phyloP scores from a whole-genome alignment of 192 early-diverging fungal genomes.

The Coemansia sp. region DNA sequence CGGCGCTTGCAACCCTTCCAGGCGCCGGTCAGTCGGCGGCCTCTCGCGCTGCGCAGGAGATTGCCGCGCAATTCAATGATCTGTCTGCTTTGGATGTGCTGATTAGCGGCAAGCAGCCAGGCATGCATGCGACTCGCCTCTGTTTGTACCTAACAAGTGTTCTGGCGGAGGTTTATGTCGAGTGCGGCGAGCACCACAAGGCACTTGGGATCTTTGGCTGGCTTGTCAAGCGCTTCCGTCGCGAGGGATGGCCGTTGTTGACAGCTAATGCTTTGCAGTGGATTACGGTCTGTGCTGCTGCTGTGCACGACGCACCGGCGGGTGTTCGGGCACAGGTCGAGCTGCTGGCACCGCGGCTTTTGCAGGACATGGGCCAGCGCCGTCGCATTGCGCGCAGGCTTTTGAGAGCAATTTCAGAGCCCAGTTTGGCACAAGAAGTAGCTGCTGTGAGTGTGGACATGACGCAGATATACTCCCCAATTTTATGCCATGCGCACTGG shows the following conservation, averaged over 20 bases:
- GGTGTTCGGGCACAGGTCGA: conserved; percentile 17
- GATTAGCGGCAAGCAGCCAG: background rate
- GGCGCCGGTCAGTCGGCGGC: background rate
- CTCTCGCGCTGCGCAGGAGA: conserved; percentile 2
- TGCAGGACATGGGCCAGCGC: conserved; percentile 1
- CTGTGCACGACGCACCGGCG: background rate
- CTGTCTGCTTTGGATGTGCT: conserved; percentile 11
- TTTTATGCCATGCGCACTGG: conserved; percentile 49
- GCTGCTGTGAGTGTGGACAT: conserved; percentile 23
- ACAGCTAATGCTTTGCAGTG: conserved; percentile 32
- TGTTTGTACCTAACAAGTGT: conserved; percentile 14
- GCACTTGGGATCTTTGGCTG: conserved; percentile 21
- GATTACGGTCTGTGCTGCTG: conserved; percentile 9
- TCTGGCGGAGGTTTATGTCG: conserved; percentile 22
- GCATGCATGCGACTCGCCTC: background rate
- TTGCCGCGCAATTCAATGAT: background rate
- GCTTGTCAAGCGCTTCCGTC: conserved; percentile 28
- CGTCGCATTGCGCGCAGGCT: background rate
- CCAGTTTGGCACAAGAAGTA: background rate
- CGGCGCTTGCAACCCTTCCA: background rate
- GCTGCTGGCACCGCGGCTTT: conserved; percentile 23
- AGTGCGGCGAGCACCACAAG: background rate
- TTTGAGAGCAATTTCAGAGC: background rate
- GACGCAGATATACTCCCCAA: conserved; percentile 34
- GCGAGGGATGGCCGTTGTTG: conserved; percentile 26